Evolutionary conservation across 768 basidiomycete species (phyloP), one percentile per base, ranked within the genome.

Genomic region (Baorangia bicolor): DNA sequence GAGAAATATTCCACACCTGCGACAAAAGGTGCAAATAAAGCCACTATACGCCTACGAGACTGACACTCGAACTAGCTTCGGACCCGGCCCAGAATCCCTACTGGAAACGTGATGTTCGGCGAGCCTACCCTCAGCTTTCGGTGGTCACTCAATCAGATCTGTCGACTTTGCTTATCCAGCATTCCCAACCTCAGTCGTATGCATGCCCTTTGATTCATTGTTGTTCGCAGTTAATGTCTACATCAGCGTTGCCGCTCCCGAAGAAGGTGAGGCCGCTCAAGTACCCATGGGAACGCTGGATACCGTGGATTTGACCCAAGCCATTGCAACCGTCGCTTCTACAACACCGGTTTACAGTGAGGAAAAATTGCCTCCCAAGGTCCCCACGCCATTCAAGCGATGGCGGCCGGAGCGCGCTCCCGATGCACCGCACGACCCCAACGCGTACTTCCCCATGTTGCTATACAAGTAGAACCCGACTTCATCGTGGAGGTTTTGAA

Each of bases 71-170:
- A 27, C n/a, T 49, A 91, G 91, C 90, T 23, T 93, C 91, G 40
- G 92, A 94, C 73, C 83, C 83, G 37, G 92, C 92, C 31, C 81
- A 92, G 76, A 93, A 92, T 72, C 90, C 90, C 53, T 98, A 98
- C 80, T 95, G 89, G 87, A 96, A 96, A 74, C 90, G 94, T 58
- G 94, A 97, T 74, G 90, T 95, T 64, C 86, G 94, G 54, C 86
- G 94, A 49, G 85, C 85, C 34, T 97, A 94, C 73, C 93, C 94
- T n/a, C 91, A 88, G 62, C 85, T 94, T 28, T 94, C 93, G 3
- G 85, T 92, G 20, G 79, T 98, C 55, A 91, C 92, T 5, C 94
- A 98, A 75, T 68, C 82, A 6, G 87, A 94, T 64, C 76, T 97
- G 25, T 87, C 94, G 1, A 75, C 82, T 25, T 74, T 98, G 58